Base-by-base conservation (phyloP, 169 alveolate genomes). In the Plasmodium inui region DNA sequence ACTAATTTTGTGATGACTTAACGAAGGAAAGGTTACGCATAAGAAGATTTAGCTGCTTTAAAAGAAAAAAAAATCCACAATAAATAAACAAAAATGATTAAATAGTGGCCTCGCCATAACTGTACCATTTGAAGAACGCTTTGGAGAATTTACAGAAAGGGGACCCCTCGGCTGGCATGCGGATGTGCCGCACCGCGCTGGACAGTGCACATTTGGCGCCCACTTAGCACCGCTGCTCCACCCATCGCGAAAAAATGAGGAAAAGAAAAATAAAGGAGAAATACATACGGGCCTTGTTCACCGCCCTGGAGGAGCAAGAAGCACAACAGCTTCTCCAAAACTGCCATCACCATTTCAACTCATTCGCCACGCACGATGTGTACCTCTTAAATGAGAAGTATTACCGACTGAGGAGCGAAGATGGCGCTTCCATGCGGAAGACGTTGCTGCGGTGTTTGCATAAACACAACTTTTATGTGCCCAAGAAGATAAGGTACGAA, bases 401-500 rank as follows among this genome's bases (percentile, higher is more conserved):
- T 61, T 88, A 88, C 73, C 79, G 81, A 88, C 9, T 88, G 22
- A 88, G 61, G 81, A 88, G 50, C 72, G 30, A 55, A 55, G 30
- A 88, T 55, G 94, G 81, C n/a, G 30, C 67, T 30, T 46, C 32
- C 32, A 41, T 80, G 34, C 46, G 67, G 67, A 80, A 88, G 76
- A 67, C 82, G 55, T 61, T 88, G 34, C 72, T 88, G n/a, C 78
- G 79, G 50, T 88, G 70, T 57, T 67, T 88, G 41, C 57, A 30
- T 79, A 88, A 50, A 32, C 41, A 67, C 30, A 88, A 88, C 50
- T 88, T 88, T 88, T 80, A 88, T 32, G 39, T 79, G 30, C 94
- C 94, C 30, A 88, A 57, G 37, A 80, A 78, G 71, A 88, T 88
- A 44, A 88, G 72, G 94, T 88, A 79, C 55, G 55, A 44, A 10